Conservation (phyloP, 345 rosid genomes). For the Hibiscus tridactylites region DNA sequence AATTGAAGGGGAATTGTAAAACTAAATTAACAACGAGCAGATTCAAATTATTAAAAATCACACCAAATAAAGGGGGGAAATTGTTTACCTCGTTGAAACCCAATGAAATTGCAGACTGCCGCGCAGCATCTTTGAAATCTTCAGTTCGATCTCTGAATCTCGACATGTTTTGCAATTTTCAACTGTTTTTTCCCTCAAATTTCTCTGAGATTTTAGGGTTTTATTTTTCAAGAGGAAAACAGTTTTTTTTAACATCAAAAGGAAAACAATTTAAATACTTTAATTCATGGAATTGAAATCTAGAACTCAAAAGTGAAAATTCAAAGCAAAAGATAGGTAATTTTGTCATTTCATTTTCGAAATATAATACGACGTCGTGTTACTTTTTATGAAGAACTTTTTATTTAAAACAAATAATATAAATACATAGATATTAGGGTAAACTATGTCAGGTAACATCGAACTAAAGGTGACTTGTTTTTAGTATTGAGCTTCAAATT, state of each 20-base stretch:
- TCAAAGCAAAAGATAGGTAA: neutral
- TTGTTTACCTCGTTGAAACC: constrained; percentile 59
- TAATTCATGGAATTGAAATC: neutral
- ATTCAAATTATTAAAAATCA: neutral
- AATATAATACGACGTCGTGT: too few species aligned
- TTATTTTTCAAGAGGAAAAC: neutral
- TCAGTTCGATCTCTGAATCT: constrained; percentile 70
- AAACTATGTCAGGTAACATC: too few species aligned
- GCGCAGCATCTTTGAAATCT: constrained; percentile 76
- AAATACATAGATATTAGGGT: too few species aligned
- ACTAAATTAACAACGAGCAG: neutral
- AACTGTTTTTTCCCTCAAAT: neutral
- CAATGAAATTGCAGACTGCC: constrained; percentile 46
- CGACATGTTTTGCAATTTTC: constrained; percentile 35
- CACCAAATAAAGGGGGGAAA: neutral
- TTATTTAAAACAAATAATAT: too few species aligned
- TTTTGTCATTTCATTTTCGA: too few species aligned
- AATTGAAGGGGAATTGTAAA: neutral
- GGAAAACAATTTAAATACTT: neutral
- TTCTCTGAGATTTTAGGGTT: neutral
- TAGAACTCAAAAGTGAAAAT: neutral
- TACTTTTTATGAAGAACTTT: too few species aligned
- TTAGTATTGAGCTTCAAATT: too few species aligned
- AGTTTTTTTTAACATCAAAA: too few species aligned
- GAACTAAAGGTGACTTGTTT: too few species aligned